Conservation (phyloP, 2,329 filamentous ascomycete species). For the Triangularia verruculosa region DNA sequence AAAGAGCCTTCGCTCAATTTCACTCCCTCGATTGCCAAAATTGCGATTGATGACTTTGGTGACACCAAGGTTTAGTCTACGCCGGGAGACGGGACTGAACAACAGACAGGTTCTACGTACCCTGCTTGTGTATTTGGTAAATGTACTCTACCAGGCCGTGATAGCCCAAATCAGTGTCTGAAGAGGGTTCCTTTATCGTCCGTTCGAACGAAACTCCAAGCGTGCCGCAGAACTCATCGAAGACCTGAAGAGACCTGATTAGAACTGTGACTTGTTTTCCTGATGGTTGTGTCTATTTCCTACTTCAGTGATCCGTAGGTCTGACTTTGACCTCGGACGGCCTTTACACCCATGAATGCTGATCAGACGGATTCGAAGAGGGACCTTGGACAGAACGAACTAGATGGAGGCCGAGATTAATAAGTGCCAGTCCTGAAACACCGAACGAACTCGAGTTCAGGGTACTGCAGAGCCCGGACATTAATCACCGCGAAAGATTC, state of each 20-base stretch:
- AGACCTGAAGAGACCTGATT: background rate
- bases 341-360: conserved; percentile 5
- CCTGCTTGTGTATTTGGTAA: no score
- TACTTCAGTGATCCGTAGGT: background rate
- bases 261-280: no score
- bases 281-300: background rate
- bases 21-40: background rate
- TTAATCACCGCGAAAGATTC: background rate
- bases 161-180: background rate
- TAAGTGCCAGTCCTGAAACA: background rate
- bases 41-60: no score
- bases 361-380: background rate
- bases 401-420: background rate
- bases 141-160: background rate
- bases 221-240: conserved; percentile 6
- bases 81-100: no score
- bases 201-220: conserved; percentile 7
- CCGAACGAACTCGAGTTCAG: background rate
- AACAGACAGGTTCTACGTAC: no score
- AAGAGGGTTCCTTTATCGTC: background rate
- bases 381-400: conserved; percentile 11
- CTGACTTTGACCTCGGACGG: background rate
- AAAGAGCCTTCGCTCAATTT: conserved; percentile 9
- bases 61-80: no score
- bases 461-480: no score